Conservation (phyloP, 75 land plant genomes). For the Selaginella tamariscina region DNA sequence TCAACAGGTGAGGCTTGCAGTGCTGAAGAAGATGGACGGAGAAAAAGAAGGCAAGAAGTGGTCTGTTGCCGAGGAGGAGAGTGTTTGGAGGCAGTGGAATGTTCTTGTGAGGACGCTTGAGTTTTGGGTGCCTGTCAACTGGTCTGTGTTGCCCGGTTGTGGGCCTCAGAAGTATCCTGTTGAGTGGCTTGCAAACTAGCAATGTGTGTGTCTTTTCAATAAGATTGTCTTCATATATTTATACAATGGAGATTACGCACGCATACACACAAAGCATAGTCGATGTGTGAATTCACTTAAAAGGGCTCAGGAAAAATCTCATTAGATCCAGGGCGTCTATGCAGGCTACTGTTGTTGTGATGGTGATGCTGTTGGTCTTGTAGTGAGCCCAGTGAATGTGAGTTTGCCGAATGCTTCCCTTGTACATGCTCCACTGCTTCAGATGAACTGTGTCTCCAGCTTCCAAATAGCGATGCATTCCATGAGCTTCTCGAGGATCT, state of each 20-base stretch:
- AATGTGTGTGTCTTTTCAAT: too few relatives aligned
- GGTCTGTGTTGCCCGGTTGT: conserved; percentile 18
- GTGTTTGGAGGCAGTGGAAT: conserved; percentile 20
- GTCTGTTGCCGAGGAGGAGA: conserved; percentile 19
- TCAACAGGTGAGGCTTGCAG: conserved; percentile 16
- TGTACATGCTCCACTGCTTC: conserved; percentile 29
- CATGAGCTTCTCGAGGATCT: conserved; percentile 82
- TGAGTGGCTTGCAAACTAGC: conserved; percentile 17
- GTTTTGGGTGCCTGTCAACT: conserved; percentile 20
- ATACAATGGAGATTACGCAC: too few relatives aligned
- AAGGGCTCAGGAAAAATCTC: conserved; percentile 60
- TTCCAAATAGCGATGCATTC: conserved; percentile 90
- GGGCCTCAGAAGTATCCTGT: conserved; percentile 17
- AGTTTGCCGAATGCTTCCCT: conserved; percentile 26
- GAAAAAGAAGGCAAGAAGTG: conserved; percentile 2
- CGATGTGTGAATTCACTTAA: too few relatives aligned
- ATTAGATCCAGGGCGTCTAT: conserved; percentile 32
- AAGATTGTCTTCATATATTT: too few relatives aligned
- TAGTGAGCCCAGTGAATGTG: conserved; percentile 24
- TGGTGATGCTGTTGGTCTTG: conserved; percentile 29
- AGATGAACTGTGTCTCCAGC: conserved; percentile 83
- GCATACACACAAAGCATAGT: too few relatives aligned
- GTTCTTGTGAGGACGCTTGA: conserved; percentile 18
- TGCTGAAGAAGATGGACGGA: conserved; percentile 16
- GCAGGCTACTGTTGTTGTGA: too few relatives aligned